Evolutionary conservation across 2,329 filamentous ascomycete species (phyloP).

Genomic region (Falciphora oryzae): DNA sequence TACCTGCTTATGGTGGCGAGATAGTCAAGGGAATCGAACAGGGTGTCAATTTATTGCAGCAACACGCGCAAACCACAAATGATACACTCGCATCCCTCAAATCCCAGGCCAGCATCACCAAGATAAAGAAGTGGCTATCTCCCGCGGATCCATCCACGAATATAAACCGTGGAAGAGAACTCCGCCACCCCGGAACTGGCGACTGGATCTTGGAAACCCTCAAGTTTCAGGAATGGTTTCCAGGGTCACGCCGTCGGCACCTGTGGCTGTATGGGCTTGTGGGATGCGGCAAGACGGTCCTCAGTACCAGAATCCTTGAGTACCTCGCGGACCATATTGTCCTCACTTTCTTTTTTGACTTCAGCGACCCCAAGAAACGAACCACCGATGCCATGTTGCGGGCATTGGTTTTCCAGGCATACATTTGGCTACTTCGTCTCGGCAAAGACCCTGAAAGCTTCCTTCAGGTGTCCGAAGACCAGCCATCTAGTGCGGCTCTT

Average conservation of each 20-base stretch:
- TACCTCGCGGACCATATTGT: neutral
- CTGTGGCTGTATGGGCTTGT: neutral
- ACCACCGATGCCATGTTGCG: neutral
- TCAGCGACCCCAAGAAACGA: neutral
- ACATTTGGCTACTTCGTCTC: too few species aligned
- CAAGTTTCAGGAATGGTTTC: neutral
- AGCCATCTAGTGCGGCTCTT: neutral
- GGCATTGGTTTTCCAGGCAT: neutral
- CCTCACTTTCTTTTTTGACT: neutral
- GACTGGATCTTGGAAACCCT: neutral
- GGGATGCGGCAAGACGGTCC: slow-evolving; percentile 1
- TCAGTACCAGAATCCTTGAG: neutral
- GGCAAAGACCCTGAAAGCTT: too few species aligned
- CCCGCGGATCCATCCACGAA: slow-evolving; percentile 4
- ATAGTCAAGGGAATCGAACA: too few species aligned
- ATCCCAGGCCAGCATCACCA: too few species aligned
- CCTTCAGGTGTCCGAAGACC: too few species aligned
- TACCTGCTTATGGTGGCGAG: too few species aligned
- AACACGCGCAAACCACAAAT: neutral
- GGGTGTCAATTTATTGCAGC: too few species aligned
- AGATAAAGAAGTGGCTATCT: neutral
- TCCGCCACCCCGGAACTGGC: neutral
- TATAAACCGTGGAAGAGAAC: neutral
- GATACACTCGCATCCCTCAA: too few species aligned
- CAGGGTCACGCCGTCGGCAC: neutral